Evolutionary conservation across 2,329 filamentous ascomycete genomes (phyloP), one percentile per base, ranked within the genome.

Genomic region (Fusarium humuli): DNA sequence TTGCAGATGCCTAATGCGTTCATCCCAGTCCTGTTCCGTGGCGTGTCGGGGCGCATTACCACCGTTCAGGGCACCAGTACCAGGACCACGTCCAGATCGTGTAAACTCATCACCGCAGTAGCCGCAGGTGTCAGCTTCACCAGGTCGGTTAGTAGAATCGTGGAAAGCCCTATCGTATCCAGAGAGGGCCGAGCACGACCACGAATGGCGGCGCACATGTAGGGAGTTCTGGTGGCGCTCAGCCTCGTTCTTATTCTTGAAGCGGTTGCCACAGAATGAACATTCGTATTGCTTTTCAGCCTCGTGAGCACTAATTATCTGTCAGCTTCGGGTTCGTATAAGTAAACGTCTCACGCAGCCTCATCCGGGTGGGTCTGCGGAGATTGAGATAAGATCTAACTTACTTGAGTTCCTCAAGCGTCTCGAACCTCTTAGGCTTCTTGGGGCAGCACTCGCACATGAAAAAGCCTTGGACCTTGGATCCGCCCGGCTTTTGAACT

Each of bases 161-260:
- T 98, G 94, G 79, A 97, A 99, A 4, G 94, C 95, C 18, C 92
- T 90, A 76, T 94, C 89, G 75, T 89, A 93, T 64, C 89, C 86
- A 13, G 88, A 88, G 27, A 99, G 88, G 1, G 94, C 93, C 32
- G 94, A 94, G 80, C 96, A 99, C 13, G 95, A 98, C 96, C 96
- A 99, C 50, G 94, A 98, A 81, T 98, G 94, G 25, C 92, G 91
- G 34, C 95, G 90, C 11, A 98, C 87, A 79, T 98, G 95, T 13
- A 98, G 88, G 16, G 94, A 97, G 77, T 98, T 98, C 77, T 97
- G 94, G 78, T 98, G 95, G 32, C 96, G 90, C 80, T 98, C 95
- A 4, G 94, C 94, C 82, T 98, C 96, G 76, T 98, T 98, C 82
- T 98, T 98, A 83, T 98, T 98, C 82, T 98, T 98, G 85, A 98